Base-by-base conservation (phyloP, 495 filamentous ascomycete species). In the Aspergillus bridgeri region DNA sequence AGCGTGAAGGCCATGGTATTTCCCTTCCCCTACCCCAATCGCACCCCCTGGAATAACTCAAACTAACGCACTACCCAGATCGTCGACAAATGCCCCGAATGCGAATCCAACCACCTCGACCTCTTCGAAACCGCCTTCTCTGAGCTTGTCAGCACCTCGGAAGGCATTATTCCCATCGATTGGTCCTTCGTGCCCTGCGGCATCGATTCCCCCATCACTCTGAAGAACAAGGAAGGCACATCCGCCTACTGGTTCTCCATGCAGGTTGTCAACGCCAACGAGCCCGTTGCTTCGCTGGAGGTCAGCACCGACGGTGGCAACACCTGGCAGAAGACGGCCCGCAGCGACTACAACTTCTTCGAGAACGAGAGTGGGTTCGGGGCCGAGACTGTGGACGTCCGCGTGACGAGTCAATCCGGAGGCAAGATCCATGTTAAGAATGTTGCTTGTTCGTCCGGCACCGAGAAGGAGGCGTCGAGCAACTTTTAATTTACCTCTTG, bases 1-100 rank as follows among this genome's bases (percentile, higher is more conserved):
- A 70, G 70, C n/a, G 77, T 86, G 63, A 85, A 75, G 33, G 83
- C 79, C n/a, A 86, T 86, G 83, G 83, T 85, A 69, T 66, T 17
- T 18, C 8, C 22, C 7, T n/a, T 13, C 21, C 22, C 48, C 29
- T 25, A n/a, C 25, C 33, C 49, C n/a, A 20, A 46, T 15, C 49
- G 51, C 22, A 18, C 18, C 9, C 49, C n/a, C 29, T 49, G n/a
- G n/a, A n/a, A n/a, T 50, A 53, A 53, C 20, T 29, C 27, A 42
- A 51, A 60, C 20, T 46, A 51, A 22, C 0, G 5, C n/a, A n/a
- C 49, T 6, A 2, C 21, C 42, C 47, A 84, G 81, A 74, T 86
- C 64, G 82, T 85, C 24, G 83, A 86, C 65, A 58, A 84, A 70
- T 86, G 83, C 64, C 83, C 83, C 48, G 75, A 73, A 53, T 86